These are phyloP conservation scores for Aureobasidium pullulans DNA, from an alignment of 2,329 filamentous ascomycete genomes.

Conservation along the genomic window DNA sequence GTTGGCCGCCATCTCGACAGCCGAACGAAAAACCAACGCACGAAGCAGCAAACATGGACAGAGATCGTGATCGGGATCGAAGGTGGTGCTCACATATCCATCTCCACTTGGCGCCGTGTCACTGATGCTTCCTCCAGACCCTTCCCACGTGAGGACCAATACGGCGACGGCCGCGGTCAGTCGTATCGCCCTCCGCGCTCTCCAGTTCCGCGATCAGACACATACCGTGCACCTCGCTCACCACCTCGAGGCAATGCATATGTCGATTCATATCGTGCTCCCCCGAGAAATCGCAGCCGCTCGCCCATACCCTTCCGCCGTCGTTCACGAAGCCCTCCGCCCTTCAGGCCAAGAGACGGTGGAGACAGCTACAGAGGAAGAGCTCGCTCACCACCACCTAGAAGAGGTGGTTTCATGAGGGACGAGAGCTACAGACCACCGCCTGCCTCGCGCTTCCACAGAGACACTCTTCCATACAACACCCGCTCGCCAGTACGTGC, in stretches of 20 bases:
- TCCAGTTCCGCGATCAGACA: slow-evolving; percentile 24
- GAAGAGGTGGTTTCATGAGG: slow-evolving; percentile 27
- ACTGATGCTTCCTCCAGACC: slow-evolving; percentile 9
- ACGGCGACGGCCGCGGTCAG: slow-evolving; percentile 27
- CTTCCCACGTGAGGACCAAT: slow-evolving; percentile 28
- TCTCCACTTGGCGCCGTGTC: neutral
- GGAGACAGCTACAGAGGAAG: slow-evolving; percentile 29
- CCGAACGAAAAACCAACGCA: neutral
- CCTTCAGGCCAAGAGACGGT: slow-evolving; percentile 24
- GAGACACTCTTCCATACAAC: slow-evolving; percentile 23
- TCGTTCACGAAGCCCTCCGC: slow-evolving; percentile 25
- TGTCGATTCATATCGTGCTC: slow-evolving; percentile 25
- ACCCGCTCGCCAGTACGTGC: slow-evolving; percentile 34
- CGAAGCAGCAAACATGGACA: slow-evolving; percentile 24
- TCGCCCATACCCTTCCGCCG: slow-evolving; percentile 22
- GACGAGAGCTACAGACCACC: slow-evolving; percentile 31
- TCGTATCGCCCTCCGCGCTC: slow-evolving; percentile 32
- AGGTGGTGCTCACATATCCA: slow-evolving; percentile 28
- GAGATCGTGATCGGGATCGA: slow-evolving; percentile 31
- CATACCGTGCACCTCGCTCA: slow-evolving; percentile 43
- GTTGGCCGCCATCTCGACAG: neutral
- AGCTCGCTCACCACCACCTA: slow-evolving; percentile 25
- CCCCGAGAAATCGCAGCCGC: slow-evolving; percentile 23
- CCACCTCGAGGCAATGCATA: slow-evolving; percentile 31
- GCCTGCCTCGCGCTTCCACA: slow-evolving; percentile 24